These are phyloP conservation scores for Ramichloridium luteum DNA, from an alignment of 2,329 filamentous ascomycete species.

Conservation along the genomic window DNA sequence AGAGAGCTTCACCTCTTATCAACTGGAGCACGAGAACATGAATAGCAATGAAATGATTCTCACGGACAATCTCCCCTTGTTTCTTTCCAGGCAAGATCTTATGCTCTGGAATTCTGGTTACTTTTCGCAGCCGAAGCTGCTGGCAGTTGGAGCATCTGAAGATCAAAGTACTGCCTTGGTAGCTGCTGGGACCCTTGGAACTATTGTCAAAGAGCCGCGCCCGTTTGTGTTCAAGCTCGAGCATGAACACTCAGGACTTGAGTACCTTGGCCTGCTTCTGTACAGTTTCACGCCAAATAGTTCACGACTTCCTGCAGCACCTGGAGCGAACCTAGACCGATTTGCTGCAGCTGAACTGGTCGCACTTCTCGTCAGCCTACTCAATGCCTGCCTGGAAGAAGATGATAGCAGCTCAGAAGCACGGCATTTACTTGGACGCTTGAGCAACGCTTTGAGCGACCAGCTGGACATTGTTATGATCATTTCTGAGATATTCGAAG, in stretches of 20 bases:
- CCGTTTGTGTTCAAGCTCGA: slow-evolving; percentile 65
- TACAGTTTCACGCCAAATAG: slow-evolving; percentile 51
- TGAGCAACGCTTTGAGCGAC: slow-evolving; percentile 36
- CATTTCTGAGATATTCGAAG: slow-evolving; percentile 74
- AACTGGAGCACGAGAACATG: slow-evolving; percentile 71
- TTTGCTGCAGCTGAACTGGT: slow-evolving; percentile 63
- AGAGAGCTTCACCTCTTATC: slow-evolving; percentile 58
- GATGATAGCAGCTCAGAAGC: slow-evolving; percentile 25
- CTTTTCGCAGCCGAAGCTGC: background rate
- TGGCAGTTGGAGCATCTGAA: background rate
- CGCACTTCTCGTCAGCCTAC: slow-evolving; percentile 57
- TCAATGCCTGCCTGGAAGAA: slow-evolving; percentile 32
- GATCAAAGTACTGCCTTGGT: slow-evolving; percentile 42
- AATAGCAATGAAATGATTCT: slow-evolving; percentile 70
- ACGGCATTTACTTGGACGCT: slow-evolving; percentile 36
- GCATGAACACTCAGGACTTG: slow-evolving; percentile 64
- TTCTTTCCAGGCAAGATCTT: slow-evolving; percentile 29
- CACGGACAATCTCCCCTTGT: slow-evolving; percentile 50
- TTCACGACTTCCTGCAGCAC: slow-evolving; percentile 12
- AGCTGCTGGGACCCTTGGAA: slow-evolving; percentile 52
- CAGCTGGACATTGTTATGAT: slow-evolving; percentile 66
- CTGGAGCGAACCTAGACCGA: slow-evolving; percentile 30
- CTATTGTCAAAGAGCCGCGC: slow-evolving; percentile 65
- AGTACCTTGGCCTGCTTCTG: slow-evolving; percentile 64
- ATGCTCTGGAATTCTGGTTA: background rate